Evolutionary conservation across 148 eudicot species (phyloP), one percentile per base, ranked within the genome.

Genomic region (Rhododendron ovatum): DNA sequence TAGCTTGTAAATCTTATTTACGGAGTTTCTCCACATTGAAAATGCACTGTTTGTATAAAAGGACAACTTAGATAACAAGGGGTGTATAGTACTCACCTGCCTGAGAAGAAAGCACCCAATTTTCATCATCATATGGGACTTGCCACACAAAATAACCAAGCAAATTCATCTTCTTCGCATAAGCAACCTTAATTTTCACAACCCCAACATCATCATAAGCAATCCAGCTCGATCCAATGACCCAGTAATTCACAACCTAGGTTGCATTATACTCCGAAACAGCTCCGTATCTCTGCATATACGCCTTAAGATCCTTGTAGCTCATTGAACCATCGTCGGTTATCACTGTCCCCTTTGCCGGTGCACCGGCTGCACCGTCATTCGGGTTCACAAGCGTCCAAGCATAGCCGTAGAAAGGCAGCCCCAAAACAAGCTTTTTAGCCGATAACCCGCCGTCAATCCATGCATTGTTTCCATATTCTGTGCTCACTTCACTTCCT

Each of bases 201-300:
- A 91, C 91, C 57, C 90, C 92, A 7, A 91, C 91, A 78, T 89
- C 94, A 45, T 92, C 92, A 86, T 83, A 92, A 24, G 89, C 91
- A 20, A 92, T 86, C 92, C 94, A 92, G 48, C 81, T 81, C 8
- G 91, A 88, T 50, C 84, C 88, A 74, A 78, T 84, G 1, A 85
- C 63, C 37, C 86, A 85, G 77, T 84, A 90, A 48, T 88, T 92
- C 84, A 89, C 86, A 0, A 90, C 93, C 47, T 88, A 90, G 8
- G 87, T 85, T 5, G 89, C 81, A 82, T 91, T 90, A 43, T 84
- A 92, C 50, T 82, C 35, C 10, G 88, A 47, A 28, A 28, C 37
- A 51, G 55, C 88, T 41, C 81, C 86, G 57, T 78, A 78, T 15
- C 89, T 87, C 41, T 73, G 81, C 7, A 84, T 57, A 50, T 43